phyloP scores from a whole-genome alignment of 2,329 filamentous ascomycete genomes.

The Davidsoniella australis region DNA sequence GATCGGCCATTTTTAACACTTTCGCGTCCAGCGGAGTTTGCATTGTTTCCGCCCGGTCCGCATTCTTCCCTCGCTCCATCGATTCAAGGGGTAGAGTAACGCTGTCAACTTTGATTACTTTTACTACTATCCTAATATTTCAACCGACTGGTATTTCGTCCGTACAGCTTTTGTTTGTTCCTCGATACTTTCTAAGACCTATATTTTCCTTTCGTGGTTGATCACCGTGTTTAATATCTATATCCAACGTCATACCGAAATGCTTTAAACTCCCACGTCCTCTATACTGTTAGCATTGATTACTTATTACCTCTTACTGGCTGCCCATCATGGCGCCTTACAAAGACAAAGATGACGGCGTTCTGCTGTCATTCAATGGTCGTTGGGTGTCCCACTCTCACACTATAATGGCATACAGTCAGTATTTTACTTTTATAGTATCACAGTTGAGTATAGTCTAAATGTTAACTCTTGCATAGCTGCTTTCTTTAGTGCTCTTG shows the following conservation, averaged over 20 bases:
- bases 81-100: slow-evolving; percentile 8
- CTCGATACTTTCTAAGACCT: no score
- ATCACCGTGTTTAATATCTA: no score
- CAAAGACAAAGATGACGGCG: slow-evolving; percentile 48
- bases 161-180: no score
- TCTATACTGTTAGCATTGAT: no score
- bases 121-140: no score
- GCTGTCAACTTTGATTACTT: not conserved
- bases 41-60: no score
- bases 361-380: slow-evolving; percentile 53
- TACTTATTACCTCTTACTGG: not conserved
- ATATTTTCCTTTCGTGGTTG: no score
- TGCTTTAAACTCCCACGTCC: no score
- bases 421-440: slow-evolving; percentile 17
- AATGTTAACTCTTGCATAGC: slow-evolving; percentile 25
- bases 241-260: no score
- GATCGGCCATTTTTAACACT: no score
- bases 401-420: slow-evolving; percentile 68
- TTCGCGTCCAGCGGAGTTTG: no score
- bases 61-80: slow-evolving; percentile 11
- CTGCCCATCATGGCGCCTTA: slow-evolving; percentile 29
- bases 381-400: slow-evolving; percentile 84
- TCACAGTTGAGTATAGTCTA: not conserved
- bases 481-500: slow-evolving; percentile 72
- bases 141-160: no score